A percentile compares a stretch with the other conserved stretches of the same genome.
These are phyloP conservation scores for Obelidium mucronatum DNA, from an alignment of 192 early-diverging fungal species.

Conservation along the genomic window DNA sequence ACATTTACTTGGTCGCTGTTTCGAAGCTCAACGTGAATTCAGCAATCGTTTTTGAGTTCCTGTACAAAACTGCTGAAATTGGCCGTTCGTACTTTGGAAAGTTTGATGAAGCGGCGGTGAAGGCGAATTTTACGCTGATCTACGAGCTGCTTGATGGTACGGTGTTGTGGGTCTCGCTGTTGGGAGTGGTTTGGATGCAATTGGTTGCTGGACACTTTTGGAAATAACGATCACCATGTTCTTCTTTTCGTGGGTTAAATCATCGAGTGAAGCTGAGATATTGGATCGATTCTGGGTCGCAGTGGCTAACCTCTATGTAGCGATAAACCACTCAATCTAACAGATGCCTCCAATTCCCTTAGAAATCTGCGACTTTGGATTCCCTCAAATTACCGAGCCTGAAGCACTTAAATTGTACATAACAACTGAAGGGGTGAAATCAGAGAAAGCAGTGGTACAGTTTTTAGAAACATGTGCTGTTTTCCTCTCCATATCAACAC, in stretches of 20 bases:
- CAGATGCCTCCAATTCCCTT: too few species aligned
- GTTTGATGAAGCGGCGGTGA: conserved; percentile 76
- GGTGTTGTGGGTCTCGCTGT: background rate
- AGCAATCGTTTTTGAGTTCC: conserved; percentile 90
- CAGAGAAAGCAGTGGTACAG: conserved; percentile 57
- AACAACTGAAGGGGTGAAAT: conserved; percentile 93
- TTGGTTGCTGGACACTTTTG: too few species aligned
- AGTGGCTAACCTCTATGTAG: background rate
- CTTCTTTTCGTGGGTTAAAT: background rate
- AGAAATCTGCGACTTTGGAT: conserved; percentile 77
- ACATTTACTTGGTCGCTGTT: conserved; percentile 92
- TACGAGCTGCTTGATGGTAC: conserved; percentile 63
- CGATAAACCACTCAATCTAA: background rate
- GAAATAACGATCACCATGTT: too few species aligned
- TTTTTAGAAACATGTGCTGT: background rate
- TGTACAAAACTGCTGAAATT: conserved; percentile 87
- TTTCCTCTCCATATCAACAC: background rate
- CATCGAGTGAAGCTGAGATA: too few species aligned
- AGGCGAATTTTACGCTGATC: conserved; percentile 61
- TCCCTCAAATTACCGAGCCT: conserved; percentile 85
- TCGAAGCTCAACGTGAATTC: conserved; percentile 95
- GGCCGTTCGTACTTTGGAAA: conserved; percentile 86
- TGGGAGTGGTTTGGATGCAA: background rate
- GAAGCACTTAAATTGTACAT: conserved; percentile 77
- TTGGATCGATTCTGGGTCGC: background rate